Evolutionary conservation across 208 protist species (phyloP).

Genomic region (Herpetomonas tarakana): DNA sequence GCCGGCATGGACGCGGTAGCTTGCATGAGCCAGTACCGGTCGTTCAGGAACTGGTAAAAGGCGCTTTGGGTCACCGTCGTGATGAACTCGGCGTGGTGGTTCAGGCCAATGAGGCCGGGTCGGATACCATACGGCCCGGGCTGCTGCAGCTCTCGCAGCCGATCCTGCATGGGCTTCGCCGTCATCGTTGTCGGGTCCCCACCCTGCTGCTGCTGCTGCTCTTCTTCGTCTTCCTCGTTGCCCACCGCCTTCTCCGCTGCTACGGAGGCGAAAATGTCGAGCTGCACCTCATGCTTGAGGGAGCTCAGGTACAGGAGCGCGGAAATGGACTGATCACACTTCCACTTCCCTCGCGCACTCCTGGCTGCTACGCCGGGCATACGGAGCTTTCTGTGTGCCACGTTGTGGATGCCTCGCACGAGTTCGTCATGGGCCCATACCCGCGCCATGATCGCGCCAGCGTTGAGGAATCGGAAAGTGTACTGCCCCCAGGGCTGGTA

Average conservation of each 20-base stretch:
- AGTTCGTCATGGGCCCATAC: conserved; percentile 14
- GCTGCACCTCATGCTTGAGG: background rate
- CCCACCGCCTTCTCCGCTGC: background rate
- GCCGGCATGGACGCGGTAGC: no score
- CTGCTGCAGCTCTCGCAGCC: background rate
- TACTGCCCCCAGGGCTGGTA: background rate
- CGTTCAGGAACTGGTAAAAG: background rate
- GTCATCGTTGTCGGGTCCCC: no score
- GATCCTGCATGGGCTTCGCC: no score
- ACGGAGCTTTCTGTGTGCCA: no score
- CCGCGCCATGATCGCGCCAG: conserved; percentile 9
- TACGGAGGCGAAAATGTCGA: background rate
- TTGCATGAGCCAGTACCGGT: background rate
- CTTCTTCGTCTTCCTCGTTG: no score
- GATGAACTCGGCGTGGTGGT: conserved; percentile 7
- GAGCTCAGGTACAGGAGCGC: background rate
- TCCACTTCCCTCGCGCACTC: background rate
- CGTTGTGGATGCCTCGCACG: conserved; percentile 4
- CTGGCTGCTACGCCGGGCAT: background rate
- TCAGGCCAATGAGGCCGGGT: conserved; percentile 8
- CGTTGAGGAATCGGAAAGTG: conserved; percentile 6
- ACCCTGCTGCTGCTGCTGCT: no score
- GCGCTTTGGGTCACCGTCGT: background rate
- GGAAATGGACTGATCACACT: conserved; percentile 1
- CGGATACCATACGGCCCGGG: conserved; percentile 1